phyloP scores from a whole-genome alignment of 192 early-diverging fungal species.

The Diversispora eburnea region DNA sequence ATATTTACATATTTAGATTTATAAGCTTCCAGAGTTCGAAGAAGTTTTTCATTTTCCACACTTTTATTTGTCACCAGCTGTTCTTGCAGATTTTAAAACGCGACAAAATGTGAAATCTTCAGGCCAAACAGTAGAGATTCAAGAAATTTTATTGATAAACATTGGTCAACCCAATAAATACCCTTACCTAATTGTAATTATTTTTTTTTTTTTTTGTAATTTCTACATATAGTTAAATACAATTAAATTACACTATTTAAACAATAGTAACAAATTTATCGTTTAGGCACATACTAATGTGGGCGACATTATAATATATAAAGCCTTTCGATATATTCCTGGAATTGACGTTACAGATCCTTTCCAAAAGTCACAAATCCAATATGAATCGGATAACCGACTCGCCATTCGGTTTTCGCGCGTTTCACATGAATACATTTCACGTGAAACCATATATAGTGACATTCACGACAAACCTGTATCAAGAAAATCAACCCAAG shows the following conservation, averaged over 20 bases:
- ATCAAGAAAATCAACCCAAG: conserved; percentile 6
- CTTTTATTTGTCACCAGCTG: conserved; percentile 56
- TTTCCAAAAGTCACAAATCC: conserved; percentile 9
- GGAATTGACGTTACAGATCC: conserved; percentile 29
- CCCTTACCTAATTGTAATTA: conserved; percentile 69
- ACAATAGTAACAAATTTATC: background rate
- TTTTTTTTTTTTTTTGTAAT: background rate
- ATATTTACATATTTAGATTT: conserved; percentile 39
- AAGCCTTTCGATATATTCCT: conserved; percentile 54
- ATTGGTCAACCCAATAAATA: conserved; percentile 56
- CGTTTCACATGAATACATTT: conserved; percentile 59
- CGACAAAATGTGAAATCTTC: conserved; percentile 39
- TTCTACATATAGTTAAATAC: background rate
- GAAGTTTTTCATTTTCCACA: conserved; percentile 55
- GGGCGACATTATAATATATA: conserved; percentile 72
- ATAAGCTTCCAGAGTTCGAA: conserved; percentile 51
- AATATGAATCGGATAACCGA: conserved; percentile 40
- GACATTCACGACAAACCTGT: conserved; percentile 31
- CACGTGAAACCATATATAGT: conserved; percentile 46
- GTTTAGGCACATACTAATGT: conserved; percentile 58
- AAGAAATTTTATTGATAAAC: conserved; percentile 65
- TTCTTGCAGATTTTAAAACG: conserved; percentile 49
- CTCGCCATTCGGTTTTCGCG: conserved; percentile 67
- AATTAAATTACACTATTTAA: background rate
- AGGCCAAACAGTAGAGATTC: conserved; percentile 48